A percentile compares a stretch with the other conserved stretches of the same genome.
Conservation (phyloP, 306 rosid species). For the Nissolia schottii region DNA sequence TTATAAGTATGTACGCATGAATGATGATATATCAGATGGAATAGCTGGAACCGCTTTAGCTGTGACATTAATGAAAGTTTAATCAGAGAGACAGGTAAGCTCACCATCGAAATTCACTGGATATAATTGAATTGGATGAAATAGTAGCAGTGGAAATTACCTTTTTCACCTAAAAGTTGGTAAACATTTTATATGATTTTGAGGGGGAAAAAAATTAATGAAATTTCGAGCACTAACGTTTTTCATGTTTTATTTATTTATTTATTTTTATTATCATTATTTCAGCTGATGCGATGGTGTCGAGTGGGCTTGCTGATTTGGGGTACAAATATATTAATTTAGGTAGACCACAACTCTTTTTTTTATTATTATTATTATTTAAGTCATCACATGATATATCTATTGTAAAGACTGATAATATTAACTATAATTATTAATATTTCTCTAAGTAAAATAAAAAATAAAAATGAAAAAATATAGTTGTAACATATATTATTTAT, state of each 20-base stretch:
- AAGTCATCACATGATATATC: background rate
- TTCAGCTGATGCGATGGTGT: conserved; percentile 69
- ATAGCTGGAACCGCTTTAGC: conserved; percentile 64
- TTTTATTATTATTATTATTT: background rate
- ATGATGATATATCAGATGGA: conserved; percentile 34
- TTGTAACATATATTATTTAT: too few relatives aligned
- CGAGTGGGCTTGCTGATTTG: conserved; percentile 51
- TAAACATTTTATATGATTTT: background rate
- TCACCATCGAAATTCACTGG: background rate
- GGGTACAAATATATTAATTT: conserved; percentile 60
- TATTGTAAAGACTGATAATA: background rate
- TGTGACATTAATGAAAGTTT: conserved; percentile 51
- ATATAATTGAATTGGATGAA: background rate
- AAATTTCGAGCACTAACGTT: background rate
- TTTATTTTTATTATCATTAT: too few relatives aligned
- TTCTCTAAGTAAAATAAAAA: too few relatives aligned
- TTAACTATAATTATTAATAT: too few relatives aligned
- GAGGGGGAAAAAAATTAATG: too few relatives aligned
- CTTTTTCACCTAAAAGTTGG: background rate
- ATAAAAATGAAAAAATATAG: too few relatives aligned
- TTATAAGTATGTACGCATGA: background rate
- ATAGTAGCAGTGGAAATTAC: background rate
- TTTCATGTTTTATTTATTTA: background rate
- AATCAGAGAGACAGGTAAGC: conserved; percentile 50
- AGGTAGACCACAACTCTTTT: conserved; percentile 28